Percentiles rank a stretch among this genome's conserved stretches.
Conservation (phyloP, 345 rosid species). For the Pseudoturritis turrita region DNA sequence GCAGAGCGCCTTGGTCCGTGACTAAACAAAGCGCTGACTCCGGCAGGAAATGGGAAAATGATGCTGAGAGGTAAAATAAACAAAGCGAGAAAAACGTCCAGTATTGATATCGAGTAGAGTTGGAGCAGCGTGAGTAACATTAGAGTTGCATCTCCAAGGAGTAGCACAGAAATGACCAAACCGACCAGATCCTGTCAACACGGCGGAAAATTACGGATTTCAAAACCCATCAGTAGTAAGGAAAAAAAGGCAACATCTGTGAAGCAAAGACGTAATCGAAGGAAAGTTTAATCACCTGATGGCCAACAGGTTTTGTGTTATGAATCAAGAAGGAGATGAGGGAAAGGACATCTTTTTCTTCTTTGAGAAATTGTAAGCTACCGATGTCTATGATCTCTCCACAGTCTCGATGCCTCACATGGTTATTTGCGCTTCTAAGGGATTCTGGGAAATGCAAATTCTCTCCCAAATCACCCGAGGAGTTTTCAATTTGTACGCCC, state of each 20-base stretch:
- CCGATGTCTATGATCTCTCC: constrained; percentile 71
- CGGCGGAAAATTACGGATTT: not conserved
- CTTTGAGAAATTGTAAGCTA: constrained; percentile 59
- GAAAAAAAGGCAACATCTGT: not conserved
- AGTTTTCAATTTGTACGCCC: constrained; percentile 21
- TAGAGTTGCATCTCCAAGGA: constrained; percentile 76
- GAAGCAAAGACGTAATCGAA: constrained; percentile 2
- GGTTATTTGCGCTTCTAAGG: constrained; percentile 16
- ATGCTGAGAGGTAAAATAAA: constrained; percentile 77
- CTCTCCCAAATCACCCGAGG: constrained; percentile 33
- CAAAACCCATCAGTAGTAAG: not conserved
- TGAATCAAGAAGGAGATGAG: constrained; percentile 57
- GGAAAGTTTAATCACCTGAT: constrained; percentile 62
- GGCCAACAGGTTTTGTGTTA: constrained; percentile 82
- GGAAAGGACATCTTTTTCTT: constrained; percentile 43
- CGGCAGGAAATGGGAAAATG: constrained; percentile 82
- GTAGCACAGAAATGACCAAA: constrained; percentile 69
- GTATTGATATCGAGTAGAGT: constrained; percentile 79
- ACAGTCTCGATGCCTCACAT: constrained; percentile 30
- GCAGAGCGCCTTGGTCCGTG: constrained; percentile 90
- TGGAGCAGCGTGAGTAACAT: constrained; percentile 86
- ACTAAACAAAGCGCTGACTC: constrained; percentile 87
- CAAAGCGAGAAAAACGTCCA: constrained; percentile 56
- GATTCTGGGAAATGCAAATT: constrained; percentile 13
- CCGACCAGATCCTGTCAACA: constrained; percentile 81